Conservation (phyloP, 768 basidiomycete species). For the Russula foetens region DNA sequence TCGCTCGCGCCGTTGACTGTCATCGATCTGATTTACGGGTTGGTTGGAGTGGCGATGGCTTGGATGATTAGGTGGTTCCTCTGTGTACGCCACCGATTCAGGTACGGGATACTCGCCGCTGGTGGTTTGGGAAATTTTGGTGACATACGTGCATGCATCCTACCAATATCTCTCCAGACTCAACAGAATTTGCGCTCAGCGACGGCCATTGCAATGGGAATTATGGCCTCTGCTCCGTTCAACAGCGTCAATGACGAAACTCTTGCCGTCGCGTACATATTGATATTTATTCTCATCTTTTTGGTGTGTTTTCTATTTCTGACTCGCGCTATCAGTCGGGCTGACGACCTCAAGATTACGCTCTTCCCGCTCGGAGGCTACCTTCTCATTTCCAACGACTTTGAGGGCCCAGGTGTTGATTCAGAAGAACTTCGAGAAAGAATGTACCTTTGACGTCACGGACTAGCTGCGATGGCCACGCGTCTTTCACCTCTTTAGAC, state of each 20-base stretch:
- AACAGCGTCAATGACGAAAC: slow-evolving; percentile 47
- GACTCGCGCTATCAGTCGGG: neutral
- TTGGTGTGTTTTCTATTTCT: slow-evolving; percentile 32
- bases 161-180: neutral
- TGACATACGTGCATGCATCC: slow-evolving; percentile 49
- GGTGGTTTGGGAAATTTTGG: slow-evolving; percentile 65
- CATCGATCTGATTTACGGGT: slow-evolving; percentile 52
- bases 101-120: slow-evolving; percentile 60
- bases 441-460: slow-evolving; percentile 32
- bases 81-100: slow-evolving; percentile 73
- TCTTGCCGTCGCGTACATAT: slow-evolving; percentile 58
- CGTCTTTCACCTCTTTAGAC: neutral
- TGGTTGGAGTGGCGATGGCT: slow-evolving; percentile 44
- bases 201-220: slow-evolving; percentile 54
- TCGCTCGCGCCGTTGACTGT: slow-evolving; percentile 55
- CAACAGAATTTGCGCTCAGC: slow-evolving; percentile 32
- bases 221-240: slow-evolving; percentile 57
- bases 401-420: slow-evolving; percentile 53
- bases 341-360: slow-evolving; percentile 37
- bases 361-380: slow-evolving; percentile 58
- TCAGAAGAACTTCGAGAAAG: slow-evolving; percentile 46
- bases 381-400: slow-evolving; percentile 52
- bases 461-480: slow-evolving; percentile 7
- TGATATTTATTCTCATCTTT: slow-evolving; percentile 53
- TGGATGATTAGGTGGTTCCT: slow-evolving; percentile 53